Conservation (phyloP, 1,284 basidiomycete species). For the Leccinum pachyderme region DNA sequence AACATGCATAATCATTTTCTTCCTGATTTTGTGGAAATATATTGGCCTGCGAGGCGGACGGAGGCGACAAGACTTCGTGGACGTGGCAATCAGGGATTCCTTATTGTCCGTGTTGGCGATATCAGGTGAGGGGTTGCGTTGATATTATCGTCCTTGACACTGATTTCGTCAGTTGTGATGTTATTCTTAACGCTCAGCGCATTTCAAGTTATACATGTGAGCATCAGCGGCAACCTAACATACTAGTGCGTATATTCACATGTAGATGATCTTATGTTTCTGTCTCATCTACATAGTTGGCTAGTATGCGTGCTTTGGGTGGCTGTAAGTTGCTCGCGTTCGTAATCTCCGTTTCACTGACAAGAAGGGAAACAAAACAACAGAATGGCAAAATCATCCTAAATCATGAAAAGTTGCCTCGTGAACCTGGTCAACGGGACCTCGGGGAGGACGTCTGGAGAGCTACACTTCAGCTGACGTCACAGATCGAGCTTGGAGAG, state of each 20-base stretch:
- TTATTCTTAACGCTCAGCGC: conserved; percentile 22
- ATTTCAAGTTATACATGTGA: conserved; percentile 10
- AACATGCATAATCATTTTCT: conserved; percentile 9
- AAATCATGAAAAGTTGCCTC: conserved; percentile 10
- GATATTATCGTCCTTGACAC: neutral
- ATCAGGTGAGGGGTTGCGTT: conserved; percentile 2
- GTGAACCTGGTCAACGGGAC: neutral
- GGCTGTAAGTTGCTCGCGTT: conserved; percentile 13
- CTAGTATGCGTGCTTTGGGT: conserved; percentile 19
- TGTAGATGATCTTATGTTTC: neutral
- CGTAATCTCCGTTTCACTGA: neutral
- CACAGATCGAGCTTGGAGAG: neutral
- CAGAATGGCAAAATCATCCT: conserved; percentile 20
- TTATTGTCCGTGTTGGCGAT: conserved; percentile 7
- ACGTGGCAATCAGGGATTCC: conserved; percentile 18
- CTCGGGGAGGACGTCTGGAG: neutral
- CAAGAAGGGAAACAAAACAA: neutral
- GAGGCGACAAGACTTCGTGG: conserved; percentile 5
- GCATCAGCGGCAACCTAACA: conserved; percentile 16
- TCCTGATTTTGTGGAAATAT: conserved; percentile 23
- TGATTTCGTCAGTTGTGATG: conserved; percentile 15
- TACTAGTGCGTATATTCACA: conserved; percentile 15
- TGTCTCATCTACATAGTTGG: conserved; percentile 13
- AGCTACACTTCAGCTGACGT: neutral
- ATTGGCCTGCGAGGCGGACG: conserved; percentile 9